These are phyloP conservation scores for Gracilaria caudata DNA, from an alignment of 23 red algal genomes.

Conservation along the genomic window DNA sequence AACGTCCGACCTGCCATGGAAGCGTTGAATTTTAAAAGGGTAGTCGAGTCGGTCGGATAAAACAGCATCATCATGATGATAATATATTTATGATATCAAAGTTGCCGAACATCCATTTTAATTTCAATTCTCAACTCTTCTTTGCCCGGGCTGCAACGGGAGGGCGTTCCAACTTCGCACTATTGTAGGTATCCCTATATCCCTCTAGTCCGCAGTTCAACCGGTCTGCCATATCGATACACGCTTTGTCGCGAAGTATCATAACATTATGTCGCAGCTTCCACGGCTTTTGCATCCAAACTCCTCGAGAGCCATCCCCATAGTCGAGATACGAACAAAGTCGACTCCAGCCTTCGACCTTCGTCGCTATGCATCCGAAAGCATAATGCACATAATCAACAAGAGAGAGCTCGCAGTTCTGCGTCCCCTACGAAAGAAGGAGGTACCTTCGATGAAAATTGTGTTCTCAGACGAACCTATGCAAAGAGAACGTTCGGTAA, in stretches of 20 bases:
- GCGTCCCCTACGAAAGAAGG: neutral
- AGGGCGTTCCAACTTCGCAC: too few relatives aligned
- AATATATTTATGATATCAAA: neutral
- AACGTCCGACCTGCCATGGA: too few relatives aligned
- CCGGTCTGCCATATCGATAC: too few relatives aligned
- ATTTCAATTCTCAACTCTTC: neutral
- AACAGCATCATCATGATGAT: too few relatives aligned
- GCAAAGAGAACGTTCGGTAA: neutral
- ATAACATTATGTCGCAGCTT: constrained; percentile 1
- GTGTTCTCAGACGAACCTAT: constrained; percentile 3
- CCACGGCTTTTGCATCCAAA: neutral
- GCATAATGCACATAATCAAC: neutral
- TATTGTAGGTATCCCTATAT: too few relatives aligned
- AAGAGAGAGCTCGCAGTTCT: neutral
- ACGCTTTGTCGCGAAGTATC: too few relatives aligned
- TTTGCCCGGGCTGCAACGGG: too few relatives aligned
- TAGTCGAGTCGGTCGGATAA: too few relatives aligned
- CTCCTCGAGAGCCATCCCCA: neutral
- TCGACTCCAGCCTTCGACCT: neutral
- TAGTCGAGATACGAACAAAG: neutral
- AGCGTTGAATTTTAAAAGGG: too few relatives aligned
- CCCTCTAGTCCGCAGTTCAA: too few relatives aligned
- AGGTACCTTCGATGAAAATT: neutral
- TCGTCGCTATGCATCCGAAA: constrained; percentile 1
- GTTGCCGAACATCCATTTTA: neutral